Percentiles rank a stretch among this genome's conserved stretches.
phyloP scores from a whole-genome alignment of 1,284 basidiomycete genomes.

The Puccinia novopanici region DNA sequence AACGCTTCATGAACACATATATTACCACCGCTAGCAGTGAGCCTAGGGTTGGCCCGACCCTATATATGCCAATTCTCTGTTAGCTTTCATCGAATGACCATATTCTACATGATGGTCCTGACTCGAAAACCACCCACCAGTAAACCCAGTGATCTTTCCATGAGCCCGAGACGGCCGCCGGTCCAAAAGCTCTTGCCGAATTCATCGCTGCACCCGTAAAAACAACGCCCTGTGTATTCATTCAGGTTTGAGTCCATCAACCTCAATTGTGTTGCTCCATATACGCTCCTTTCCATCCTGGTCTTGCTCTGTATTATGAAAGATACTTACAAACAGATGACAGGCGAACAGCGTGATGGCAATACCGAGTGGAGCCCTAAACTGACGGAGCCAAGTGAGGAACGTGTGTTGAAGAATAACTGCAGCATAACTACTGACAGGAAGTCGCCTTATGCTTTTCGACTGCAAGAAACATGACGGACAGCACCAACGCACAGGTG shows the following conservation, averaged over 20 bases:
- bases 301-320: not conserved
- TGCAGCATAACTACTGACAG: not conserved
- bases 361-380: conserved; percentile 39
- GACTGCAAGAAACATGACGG: conserved; percentile 39
- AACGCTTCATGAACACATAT: conserved; percentile 43
- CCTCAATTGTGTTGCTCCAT: not conserved
- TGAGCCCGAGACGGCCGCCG: conserved; percentile 24
- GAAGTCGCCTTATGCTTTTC: conserved; percentile 45
- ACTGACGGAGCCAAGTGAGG: not conserved
- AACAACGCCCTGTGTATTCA: conserved; percentile 13
- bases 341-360: conserved; percentile 33
- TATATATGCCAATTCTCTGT: not conserved
- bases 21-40: conserved; percentile 35
- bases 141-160: conserved; percentile 44
- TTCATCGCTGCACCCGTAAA: conserved; percentile 44
- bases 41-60: conserved; percentile 48
- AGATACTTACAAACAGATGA: conserved; percentile 26
- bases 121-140: conserved; percentile 16
- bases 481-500: conserved; percentile 38
- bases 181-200: conserved; percentile 44
- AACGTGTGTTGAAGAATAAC: not conserved
- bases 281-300: not conserved
- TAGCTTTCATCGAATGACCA: no score
- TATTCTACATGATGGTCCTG: not conserved
- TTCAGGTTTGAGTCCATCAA: not conserved